A percentile compares a stretch with the other conserved stretches of the same genome.
phyloP scores from a whole-genome alignment of 371 early-diverging fungal genomes.

The Mortierella polycephala region DNA sequence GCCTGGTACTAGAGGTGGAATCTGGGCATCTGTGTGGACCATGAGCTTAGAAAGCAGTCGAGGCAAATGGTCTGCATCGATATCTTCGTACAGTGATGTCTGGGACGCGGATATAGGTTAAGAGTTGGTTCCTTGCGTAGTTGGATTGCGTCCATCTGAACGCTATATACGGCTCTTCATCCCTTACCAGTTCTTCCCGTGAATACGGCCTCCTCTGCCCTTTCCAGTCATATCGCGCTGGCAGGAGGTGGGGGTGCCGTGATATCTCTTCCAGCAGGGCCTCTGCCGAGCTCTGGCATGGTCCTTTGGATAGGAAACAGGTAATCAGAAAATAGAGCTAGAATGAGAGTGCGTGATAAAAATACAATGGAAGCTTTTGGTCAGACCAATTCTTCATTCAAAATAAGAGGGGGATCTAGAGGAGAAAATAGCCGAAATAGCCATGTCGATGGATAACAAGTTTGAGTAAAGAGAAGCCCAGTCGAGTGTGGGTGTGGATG shows the following conservation, averaged over 20 bases:
- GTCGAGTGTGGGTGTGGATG: too few relatives aligned
- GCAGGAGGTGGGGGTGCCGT: constrained; percentile 64
- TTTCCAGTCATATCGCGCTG: constrained; percentile 71
- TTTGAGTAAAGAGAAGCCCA: too few relatives aligned
- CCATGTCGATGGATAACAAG: too few relatives aligned
- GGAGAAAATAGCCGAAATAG: neutral
- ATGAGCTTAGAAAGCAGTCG: constrained; percentile 39
- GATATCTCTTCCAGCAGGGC: constrained; percentile 62
- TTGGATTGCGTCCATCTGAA: too few relatives aligned
- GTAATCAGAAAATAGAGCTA: constrained; percentile 73
- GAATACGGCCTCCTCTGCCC: constrained; percentile 65
- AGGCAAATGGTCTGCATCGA: constrained; percentile 47
- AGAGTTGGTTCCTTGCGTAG: too few relatives aligned
- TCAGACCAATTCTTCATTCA: neutral
- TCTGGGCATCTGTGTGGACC: constrained; percentile 48
- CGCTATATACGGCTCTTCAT: neutral
- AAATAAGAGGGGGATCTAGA: neutral
- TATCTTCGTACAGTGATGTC: constrained; percentile 28
- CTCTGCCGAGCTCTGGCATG: constrained; percentile 63
- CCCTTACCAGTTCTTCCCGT: constrained; percentile 69
- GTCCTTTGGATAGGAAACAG: constrained; percentile 67
- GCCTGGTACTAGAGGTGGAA: constrained; percentile 53
- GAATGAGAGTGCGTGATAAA: neutral
- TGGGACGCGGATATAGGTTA: neutral
- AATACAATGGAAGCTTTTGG: neutral